A percentile compares a stretch with the other conserved stretches of the same genome.
Conservation (phyloP, 2,329 filamentous ascomycete species). For the Aspergillus sp. region DNA sequence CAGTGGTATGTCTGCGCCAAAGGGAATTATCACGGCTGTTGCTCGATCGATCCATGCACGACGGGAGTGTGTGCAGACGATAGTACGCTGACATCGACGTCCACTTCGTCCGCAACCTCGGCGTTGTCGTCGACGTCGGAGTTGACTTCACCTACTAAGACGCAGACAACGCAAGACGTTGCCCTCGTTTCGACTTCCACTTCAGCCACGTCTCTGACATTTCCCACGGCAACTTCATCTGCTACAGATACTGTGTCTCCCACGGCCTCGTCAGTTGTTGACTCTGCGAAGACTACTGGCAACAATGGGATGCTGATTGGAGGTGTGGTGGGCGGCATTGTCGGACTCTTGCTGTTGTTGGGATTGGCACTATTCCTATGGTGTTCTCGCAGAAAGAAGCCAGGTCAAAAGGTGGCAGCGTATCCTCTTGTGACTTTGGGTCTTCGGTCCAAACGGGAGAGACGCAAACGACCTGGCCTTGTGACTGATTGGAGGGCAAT, state of each 20-base stretch:
- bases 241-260: background rate
- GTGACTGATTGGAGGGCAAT: background rate
- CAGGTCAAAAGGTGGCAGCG: background rate
- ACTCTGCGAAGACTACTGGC: background rate
- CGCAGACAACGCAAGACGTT: background rate
- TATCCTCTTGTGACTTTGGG: background rate
- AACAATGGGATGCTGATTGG: background rate
- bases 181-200: background rate
- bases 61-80: conserved; percentile 29
- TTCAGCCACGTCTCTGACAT: background rate
- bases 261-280: background rate
- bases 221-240: background rate
- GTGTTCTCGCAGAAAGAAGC: background rate
- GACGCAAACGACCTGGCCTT: background rate
- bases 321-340: background rate
- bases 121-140: background rate
- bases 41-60: conserved; percentile 31
- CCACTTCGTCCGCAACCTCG: conserved; percentile 3
- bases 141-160: background rate
- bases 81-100: background rate
- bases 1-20: conserved; percentile 28
- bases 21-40: conserved; percentile 30
- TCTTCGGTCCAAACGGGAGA: background rate
- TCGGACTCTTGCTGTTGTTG: background rate
- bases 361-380: background rate